Base-by-base conservation (phyloP, 2,329 filamentous ascomycete genomes). In the Gaeumannomyces sp. region DNA sequence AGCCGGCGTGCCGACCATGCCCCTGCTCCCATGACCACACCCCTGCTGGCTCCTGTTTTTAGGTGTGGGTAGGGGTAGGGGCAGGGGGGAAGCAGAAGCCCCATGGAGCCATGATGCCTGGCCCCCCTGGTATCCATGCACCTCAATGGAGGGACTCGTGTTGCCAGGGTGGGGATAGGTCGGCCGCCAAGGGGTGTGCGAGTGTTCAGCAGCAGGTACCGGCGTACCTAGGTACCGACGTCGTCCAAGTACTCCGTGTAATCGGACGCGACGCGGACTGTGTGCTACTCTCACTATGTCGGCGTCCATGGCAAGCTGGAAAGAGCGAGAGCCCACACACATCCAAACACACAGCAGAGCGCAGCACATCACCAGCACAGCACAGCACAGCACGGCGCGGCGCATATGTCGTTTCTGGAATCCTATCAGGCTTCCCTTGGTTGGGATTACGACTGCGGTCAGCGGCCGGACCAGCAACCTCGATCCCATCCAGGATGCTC, bases 191-290 rank as follows among this genome's bases (percentile, higher is more conserved):
- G 45, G 45, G 45, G 45, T 45, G 38, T 50, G 38, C 38, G 16
- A 45, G 38, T 2, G 31, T 11, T 4, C 31, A 16, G 45, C 45
- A 53, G 27, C 59, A 60, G 31, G 27, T 28, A n/a, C 28, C 28
- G 19, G 31, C 22, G 59, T 60, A 60, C 59, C 31, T 14, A 60
- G 22, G 59, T 60, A 60, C 59, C 59, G 27, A 14, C 14, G 59
- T 2, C 31, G 31, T 31, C 59, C 59, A 60, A 60, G 59, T 60
- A 60, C 59, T 60, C 59, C 59, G 59, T 60, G 59, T 16, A 10
- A 22, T 14, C 19, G 6, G 10, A n/a, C 59, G 31, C 22, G n/a
- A 60, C 14, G 28, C 59, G 10, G 22, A 60, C 59, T 60, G 59
- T 60, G 27, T n/a, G 45, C 28, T 7, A 35, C 22, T 60, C 59